Evolutionary conservation across 441 rosid species (phyloP), one percentile per base, ranked within the genome.

Genomic region (Adansonia rubrostipa): DNA sequence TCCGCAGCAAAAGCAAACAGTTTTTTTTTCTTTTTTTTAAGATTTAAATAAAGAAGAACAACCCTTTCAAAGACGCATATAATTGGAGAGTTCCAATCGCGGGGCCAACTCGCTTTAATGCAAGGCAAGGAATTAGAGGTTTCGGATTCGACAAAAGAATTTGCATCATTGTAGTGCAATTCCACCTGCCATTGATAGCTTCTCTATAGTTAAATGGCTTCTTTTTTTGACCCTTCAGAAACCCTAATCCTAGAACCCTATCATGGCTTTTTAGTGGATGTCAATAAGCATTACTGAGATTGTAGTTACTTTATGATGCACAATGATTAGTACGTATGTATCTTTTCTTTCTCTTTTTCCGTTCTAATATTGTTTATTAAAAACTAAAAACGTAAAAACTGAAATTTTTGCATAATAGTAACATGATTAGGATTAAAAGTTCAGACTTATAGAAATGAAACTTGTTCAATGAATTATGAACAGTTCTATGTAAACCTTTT

Each of bases 31-130:
- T 33, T 33, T 36, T 36, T 36, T 36, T 36, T 36, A 36, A 36
- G 42, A 36, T 36, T 36, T 48, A 48, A 48, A 48, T 10, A 61
- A 61, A 22, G 8, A 22, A 22, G 15, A 22, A 24, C 65, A 10
- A 9, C 33, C 65, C 4, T 61, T 61, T 61, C 6, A 9, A 60
- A 22, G 11, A 3, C 65, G 11, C 36, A 60, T 22, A 22, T 36
- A 22, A 3, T 9, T 19, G 72, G 4, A 67, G 72, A 44, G 19
- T 45, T 67, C n/a, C 54, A 44, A 5, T 44, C 11, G 51, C 72
- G 10, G 51, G 33, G 54, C 70, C 70, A 40, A n/a, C 50, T n/a
- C 65, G 65, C 40, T 61, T 61, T 10, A 22, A 19, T 61, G 65
- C 61, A 36, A 36, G 48, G 47, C 19, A 2, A 33, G 15, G 14